These are phyloP conservation scores for Sungouiella thailandica DNA, from an alignment of 805 yeast species.

Conservation along the genomic window DNA sequence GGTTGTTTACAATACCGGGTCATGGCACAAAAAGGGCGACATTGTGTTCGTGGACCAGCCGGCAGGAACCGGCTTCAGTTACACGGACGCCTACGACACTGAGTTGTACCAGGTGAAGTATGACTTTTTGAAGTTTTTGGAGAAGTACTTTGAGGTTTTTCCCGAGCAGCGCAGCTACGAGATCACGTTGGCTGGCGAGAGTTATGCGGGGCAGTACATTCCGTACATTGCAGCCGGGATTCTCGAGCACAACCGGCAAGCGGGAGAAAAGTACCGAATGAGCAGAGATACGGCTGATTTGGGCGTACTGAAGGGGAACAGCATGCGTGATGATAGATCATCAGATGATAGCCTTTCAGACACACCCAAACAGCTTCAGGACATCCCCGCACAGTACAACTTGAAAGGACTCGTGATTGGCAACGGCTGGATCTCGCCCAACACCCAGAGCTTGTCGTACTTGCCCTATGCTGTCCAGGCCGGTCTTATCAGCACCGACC, in stretches of 20 bases:
- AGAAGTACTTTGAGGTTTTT: constrained; percentile 61
- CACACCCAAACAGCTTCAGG: too few species aligned
- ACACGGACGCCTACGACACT: constrained; percentile 47
- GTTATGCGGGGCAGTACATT: constrained; percentile 95
- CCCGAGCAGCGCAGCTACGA: constrained; percentile 66
- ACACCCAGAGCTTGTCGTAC: constrained; percentile 75
- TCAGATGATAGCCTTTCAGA: too few species aligned
- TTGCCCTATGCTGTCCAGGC: constrained; percentile 63
- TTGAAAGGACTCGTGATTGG: constrained; percentile 74
- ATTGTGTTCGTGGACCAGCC: constrained; percentile 92
- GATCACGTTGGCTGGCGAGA: constrained; percentile 84
- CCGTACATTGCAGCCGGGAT: constrained; percentile 78
- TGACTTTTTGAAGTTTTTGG: constrained; percentile 62
- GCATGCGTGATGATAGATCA: too few species aligned
- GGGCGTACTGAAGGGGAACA: too few species aligned
- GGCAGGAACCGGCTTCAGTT: constrained; percentile 86
- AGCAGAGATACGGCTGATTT: too few species aligned
- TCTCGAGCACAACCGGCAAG: constrained; percentile 37
- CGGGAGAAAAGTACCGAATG: constrained; percentile 8
- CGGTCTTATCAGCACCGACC: constrained; percentile 45
- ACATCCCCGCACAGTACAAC: too few species aligned
- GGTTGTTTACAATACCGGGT: constrained; percentile 58
- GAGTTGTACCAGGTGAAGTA: constrained; percentile 54
- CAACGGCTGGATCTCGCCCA: constrained; percentile 93
- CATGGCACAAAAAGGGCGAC: constrained; percentile 81